Conservation (phyloP, 768 basidiomycete genomes). For the Phanerochaete carnosa region DNA sequence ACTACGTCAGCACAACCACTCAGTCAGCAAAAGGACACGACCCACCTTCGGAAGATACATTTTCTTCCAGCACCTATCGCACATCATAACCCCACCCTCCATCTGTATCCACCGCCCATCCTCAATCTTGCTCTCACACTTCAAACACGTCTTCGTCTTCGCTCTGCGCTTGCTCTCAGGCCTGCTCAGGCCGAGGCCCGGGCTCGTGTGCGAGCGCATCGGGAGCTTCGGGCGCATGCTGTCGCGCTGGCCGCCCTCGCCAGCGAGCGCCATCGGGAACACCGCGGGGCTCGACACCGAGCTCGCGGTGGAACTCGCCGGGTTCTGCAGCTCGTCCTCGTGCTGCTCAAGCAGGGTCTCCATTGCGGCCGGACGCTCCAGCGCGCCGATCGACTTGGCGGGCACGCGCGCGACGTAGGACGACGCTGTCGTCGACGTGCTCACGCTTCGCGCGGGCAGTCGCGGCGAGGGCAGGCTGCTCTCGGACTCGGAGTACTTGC, state of each 20-base stretch:
- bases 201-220: constrained; percentile 50
- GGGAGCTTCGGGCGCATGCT: constrained; percentile 55
- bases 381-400: constrained; percentile 35
- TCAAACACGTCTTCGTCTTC: constrained; percentile 45
- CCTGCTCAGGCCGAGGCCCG: constrained; percentile 34
- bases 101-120: constrained; percentile 82
- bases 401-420: constrained; percentile 22
- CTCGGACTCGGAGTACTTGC: constrained; percentile 18
- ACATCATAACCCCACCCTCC: constrained; percentile 74
- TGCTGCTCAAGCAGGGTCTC: constrained; percentile 48
- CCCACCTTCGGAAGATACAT: constrained; percentile 91
- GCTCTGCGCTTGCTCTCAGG: constrained; percentile 18
- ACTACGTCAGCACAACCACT: constrained; percentile 3
- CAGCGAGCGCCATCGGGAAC: constrained; percentile 17
- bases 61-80: constrained; percentile 92
- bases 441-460: constrained; percentile 24
- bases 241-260: constrained; percentile 36
- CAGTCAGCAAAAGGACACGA: constrained; percentile 4
- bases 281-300: constrained; percentile 32
- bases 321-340: constrained; percentile 20
- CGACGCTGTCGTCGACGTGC: constrained; percentile 25
- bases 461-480: constrained; percentile 16
- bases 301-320: constrained; percentile 21
- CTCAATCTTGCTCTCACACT: constrained; percentile 67
- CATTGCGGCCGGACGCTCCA: constrained; percentile 42